phyloP scores from a whole-genome alignment of 305 asterid species.

The Nicotiana rustica region DNA sequence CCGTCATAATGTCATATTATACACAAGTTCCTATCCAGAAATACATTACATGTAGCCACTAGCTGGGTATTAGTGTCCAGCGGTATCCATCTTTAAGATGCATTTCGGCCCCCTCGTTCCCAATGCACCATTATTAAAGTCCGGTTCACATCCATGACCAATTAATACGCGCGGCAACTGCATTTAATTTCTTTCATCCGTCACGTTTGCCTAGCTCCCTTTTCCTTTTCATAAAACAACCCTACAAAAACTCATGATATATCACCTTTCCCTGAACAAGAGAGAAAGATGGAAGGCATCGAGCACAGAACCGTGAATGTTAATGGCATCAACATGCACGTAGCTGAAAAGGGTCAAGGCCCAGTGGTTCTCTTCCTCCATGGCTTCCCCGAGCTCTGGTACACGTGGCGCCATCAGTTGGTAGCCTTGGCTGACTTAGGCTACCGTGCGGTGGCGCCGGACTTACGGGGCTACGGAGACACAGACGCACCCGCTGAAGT shows the following conservation, averaged over 20 bases:
- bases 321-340: constrained; percentile 85
- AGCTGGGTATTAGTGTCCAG: neutral
- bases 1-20: neutral
- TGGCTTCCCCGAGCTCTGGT: constrained; percentile 96
- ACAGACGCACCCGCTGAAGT: constrained; percentile 63
- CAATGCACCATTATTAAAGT: neutral
- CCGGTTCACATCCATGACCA: neutral
- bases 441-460: constrained; percentile 92
- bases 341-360: constrained; percentile 80
- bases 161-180: neutral
- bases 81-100: neutral
- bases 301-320: constrained; percentile 61
- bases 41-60: neutral
- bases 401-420: constrained; percentile 96
- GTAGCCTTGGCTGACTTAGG: constrained; percentile 64
- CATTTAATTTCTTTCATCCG: neutral
- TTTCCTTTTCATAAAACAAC: neutral
- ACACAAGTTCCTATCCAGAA: neutral
- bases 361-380: constrained; percentile 81
- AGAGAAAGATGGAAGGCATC: constrained; percentile 58
- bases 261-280: neutral
- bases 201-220: neutral
- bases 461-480: constrained; percentile 85
- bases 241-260: constrained; percentile 1
- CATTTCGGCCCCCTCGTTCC: neutral